Evolutionary conservation across 257 asterid genomes (phyloP), one percentile per base, ranked within the genome.

Genomic region (Henckelia pumila): DNA sequence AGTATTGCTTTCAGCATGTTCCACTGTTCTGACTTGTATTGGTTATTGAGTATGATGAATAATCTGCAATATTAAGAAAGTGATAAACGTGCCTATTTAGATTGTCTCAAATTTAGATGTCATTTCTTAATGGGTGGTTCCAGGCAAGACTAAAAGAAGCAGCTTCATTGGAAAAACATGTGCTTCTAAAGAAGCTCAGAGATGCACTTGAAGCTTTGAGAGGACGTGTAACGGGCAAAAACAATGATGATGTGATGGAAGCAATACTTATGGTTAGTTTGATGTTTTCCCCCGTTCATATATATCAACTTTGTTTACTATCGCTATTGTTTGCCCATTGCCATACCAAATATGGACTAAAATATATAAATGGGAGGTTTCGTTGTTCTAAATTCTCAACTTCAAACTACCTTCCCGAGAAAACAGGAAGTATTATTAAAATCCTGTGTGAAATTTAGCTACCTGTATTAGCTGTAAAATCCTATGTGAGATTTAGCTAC

Each of bases 141-240:
- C 84, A 92, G 96, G 98, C 95, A 21, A 84, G 83, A 73, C 89
- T 92, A 21, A 86, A 82, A 73, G 98, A 89, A 74, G 96, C 92
- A 37, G 92, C 89, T 76, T 89, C 96, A 14, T 70, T 92, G 71
- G 98, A 92, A 85, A 89, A 89, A 76, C 96, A 92, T 55, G 96
- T 89, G 44, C 95, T 92, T 77, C 62, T 89, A 35, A 89, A 85
- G 88, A 91, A 88, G 79, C 95, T 91, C 50, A 89, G 92, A 77
- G 98, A 87, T 75, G 92, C 96, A 17, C 95, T 92, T 53, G 96
- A 92, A 78, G 79, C 88, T 60, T 61, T 92, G 62, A 84, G 80
- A 79, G 96, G 96, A 49, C 95, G 95, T 16, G 89, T 87, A 61
- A 89, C 96, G 33, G 96, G 96, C 19, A 83, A 60, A 83, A 89